Percentiles rank a stretch among this genome's conserved stretches.
Conservation (phyloP, 257 asterid species). For the Prunella vulgaris region DNA sequence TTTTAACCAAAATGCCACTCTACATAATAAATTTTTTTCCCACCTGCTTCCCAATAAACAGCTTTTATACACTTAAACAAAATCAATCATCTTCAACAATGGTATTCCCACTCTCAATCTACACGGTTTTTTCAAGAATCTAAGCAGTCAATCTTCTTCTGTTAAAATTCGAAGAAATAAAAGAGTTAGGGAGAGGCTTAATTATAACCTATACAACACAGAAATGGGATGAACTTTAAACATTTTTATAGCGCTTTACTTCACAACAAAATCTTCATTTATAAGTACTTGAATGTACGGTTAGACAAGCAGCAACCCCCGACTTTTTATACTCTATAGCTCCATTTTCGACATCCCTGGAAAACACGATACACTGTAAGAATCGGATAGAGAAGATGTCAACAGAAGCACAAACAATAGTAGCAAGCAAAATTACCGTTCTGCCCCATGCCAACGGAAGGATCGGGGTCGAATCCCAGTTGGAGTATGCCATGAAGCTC, state of each 20-base stretch:
- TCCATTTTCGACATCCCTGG: slow-evolving; percentile 54
- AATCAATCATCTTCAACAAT: slow-evolving; percentile 38
- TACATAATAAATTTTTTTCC: neutral
- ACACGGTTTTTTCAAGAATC: slow-evolving; percentile 37
- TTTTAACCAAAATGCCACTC: neutral
- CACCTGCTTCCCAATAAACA: slow-evolving; percentile 1
- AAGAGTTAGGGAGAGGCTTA: slow-evolving; percentile 38
- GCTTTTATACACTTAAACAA: slow-evolving; percentile 26
- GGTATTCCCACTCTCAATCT: slow-evolving; percentile 37
- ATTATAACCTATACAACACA: slow-evolving; percentile 60
- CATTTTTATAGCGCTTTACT: slow-evolving; percentile 23
- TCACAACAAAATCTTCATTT: slow-evolving; percentile 33
- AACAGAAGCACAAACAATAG: neutral
- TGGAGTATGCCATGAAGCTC: slow-evolving; percentile 66
- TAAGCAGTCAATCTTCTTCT: slow-evolving; percentile 57
- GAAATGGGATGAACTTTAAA: slow-evolving; percentile 23
- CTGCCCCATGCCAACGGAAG: slow-evolving; percentile 50
- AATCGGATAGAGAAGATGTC: neutral
- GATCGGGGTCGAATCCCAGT: slow-evolving; percentile 61
- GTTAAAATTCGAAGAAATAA: slow-evolving; percentile 72
- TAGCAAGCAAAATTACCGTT: slow-evolving; percentile 39
- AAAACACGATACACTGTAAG: neutral
- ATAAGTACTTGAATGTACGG: slow-evolving; percentile 19
- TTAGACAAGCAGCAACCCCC: slow-evolving; percentile 22
- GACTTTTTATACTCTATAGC: slow-evolving; percentile 25